Base-by-base conservation (phyloP, 495 filamentous ascomycete genomes). In the Aspergillus indologenus region DNA sequence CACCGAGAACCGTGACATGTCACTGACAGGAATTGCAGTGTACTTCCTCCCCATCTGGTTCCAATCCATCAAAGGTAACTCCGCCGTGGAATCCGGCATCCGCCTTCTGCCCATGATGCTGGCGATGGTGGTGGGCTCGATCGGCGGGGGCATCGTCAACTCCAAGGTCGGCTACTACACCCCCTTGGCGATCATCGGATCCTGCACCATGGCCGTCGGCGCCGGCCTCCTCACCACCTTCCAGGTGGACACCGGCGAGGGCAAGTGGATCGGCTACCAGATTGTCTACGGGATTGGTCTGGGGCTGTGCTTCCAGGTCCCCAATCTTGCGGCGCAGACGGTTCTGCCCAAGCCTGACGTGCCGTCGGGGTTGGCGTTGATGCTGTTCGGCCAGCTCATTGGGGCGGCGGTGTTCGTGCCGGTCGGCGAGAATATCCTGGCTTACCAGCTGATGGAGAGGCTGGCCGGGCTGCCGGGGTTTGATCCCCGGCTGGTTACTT, bases 91-190 rank as follows among this genome's bases (percentile, higher is more conserved):
- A 17, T 89, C 86, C 0, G 90, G 90, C 21, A 70, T 78, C 40
- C 63, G 63, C 19, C 57, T 68, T 15, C 65, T 78, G 0, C 71
- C 75, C 0, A 47, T 70, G 11, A 67, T 76, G 59, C 42, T 78
- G 19, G 61, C 64, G 4, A 59, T 66, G 5, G 68, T 73, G 18
- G 53, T 75, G 19, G 57, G 62, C 0, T 68, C 68, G 9, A 65
- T 77, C 2, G 22, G 65, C 2, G 43, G 61, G 0, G 88, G 90
- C 24, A 71, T 70, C 1, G 23, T 79, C 8, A 79, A 87, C 40
- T 82, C 81, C 1, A 60, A 71, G 0, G 68, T 83, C 24, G 88
- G 90, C 1, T 88, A 90, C 63, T 90, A 90, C 70, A 78, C 83
- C 0, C 87, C 87, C 1, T 85, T 86, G 61, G 80, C 89, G 69